Conservation (phyloP, 2,329 filamentous ascomycete species). For the Dryadomyces quercus-mongolicae region DNA sequence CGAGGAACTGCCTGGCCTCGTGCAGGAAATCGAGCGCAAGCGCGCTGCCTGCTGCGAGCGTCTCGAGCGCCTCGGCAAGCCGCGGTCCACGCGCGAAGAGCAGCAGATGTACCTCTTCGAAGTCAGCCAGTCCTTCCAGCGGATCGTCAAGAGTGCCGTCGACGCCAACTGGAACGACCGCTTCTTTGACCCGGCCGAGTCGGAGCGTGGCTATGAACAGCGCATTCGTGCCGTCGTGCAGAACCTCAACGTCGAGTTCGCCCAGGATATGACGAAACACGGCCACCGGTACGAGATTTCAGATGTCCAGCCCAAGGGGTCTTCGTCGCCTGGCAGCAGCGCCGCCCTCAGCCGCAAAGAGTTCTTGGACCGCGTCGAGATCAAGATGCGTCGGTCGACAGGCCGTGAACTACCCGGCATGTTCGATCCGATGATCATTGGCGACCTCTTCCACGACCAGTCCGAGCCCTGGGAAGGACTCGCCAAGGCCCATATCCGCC, state of each 20-base stretch:
- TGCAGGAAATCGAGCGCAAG: background rate
- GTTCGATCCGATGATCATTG: constrained; percentile 22
- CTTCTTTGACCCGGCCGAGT: constrained; percentile 11
- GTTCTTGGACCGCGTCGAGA: constrained; percentile 15
- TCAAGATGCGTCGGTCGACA: constrained; percentile 15
- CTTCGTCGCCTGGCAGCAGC: constrained; percentile 5
- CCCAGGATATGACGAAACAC: constrained; percentile 11
- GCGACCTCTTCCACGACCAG: constrained; percentile 21
- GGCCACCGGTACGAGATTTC: constrained; percentile 18
- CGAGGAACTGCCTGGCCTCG: constrained; percentile 26
- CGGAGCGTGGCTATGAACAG: constrained; percentile 21
- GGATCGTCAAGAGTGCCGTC: constrained; percentile 14
- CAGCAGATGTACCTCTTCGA: constrained; percentile 17
- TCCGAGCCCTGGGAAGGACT: constrained; percentile 18
- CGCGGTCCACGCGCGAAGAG: background rate
- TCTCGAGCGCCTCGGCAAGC: background rate
- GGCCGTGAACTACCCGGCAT: constrained; percentile 24
- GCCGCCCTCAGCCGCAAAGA: constrained; percentile 8
- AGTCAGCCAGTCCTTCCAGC: constrained; percentile 15
- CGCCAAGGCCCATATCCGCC: constrained; percentile 8
- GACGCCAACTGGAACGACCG: constrained; percentile 16
- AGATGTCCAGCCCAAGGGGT: background rate
- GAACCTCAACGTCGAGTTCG: constrained; percentile 34
- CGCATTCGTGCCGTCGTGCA: constrained; percentile 43
- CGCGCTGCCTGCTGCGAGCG: constrained; percentile 2